phyloP scores from a whole-genome alignment of 495 filamentous ascomycete species.

The Penicillium angulare region DNA sequence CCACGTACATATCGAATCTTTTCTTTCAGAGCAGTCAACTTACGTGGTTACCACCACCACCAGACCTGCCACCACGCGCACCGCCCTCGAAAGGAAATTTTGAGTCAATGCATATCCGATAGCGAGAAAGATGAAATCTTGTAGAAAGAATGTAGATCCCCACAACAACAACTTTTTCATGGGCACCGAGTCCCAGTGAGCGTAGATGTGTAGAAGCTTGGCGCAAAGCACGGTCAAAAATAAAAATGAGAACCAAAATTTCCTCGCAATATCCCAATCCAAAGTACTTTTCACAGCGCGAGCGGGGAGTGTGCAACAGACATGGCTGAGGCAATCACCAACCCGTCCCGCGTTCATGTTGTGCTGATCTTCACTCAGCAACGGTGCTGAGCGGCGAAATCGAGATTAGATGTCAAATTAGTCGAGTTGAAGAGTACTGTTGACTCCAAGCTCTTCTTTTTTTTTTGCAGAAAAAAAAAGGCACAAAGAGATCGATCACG shows the following conservation, averaged over 20 bases:
- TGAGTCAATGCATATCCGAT: conserved; percentile 13
- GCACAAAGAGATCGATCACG: no score
- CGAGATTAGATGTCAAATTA: no score
- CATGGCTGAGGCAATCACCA: conserved; percentile 1
- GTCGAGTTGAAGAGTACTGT: no score
- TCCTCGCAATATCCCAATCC: conserved; percentile 12
- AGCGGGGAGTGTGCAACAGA: conserved; percentile 17
- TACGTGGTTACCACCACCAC: conserved; percentile 14
- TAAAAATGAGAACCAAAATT: conserved; percentile 22
- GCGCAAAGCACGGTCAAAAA: conserved; percentile 22
- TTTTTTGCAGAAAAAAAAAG: no score
- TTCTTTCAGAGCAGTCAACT: not conserved
- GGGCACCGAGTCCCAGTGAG: conserved; percentile 23
- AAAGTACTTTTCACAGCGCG: conserved; percentile 4
- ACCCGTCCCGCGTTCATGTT: conserved; percentile 6
- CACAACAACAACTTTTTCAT: conserved; percentile 16
- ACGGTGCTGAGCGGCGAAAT: no score
- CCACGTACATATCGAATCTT: not conserved
- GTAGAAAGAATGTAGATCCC: conserved; percentile 30
- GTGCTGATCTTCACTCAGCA: not conserved
- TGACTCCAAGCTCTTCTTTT: no score
- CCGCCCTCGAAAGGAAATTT: conserved; percentile 6
- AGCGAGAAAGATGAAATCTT: conserved; percentile 21
- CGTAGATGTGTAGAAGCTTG: conserved; percentile 28
- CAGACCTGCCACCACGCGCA: conserved; percentile 7